Evolutionary conservation across 768 basidiomycete species (phyloP).

Genomic region (Leccinum rimulosum): DNA sequence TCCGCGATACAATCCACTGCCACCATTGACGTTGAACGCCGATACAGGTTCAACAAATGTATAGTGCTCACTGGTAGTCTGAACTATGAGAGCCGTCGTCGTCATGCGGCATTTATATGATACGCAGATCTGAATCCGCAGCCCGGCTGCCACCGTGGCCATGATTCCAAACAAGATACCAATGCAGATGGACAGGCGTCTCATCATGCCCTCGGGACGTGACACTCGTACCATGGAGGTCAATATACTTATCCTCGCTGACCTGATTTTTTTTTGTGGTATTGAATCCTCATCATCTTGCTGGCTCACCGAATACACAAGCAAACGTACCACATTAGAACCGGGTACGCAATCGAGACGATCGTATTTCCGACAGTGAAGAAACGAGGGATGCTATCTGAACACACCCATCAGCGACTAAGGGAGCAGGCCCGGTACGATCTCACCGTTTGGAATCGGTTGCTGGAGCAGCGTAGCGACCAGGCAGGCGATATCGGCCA

Average conservation of each 20-base stretch:
- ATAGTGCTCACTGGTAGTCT: slow-evolving; percentile 20
- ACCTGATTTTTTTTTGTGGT: slow-evolving; percentile 12
- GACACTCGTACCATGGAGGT: slow-evolving; percentile 22
- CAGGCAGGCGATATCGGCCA: slow-evolving; percentile 13
- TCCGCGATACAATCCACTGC: slow-evolving; percentile 24
- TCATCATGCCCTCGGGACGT: slow-evolving; percentile 13
- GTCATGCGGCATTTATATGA: slow-evolving; percentile 8
- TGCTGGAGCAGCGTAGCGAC: slow-evolving; percentile 4
- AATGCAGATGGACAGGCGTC: slow-evolving; percentile 1
- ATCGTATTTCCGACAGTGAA: slow-evolving; percentile 13
- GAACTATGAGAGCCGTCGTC: slow-evolving; percentile 7
- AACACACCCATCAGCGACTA: not conserved
- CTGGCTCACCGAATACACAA: not conserved
- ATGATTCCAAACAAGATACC: slow-evolving; percentile 18
- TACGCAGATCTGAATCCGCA: slow-evolving; percentile 14
- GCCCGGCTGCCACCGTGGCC: slow-evolving; percentile 3
- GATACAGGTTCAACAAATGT: not conserved
- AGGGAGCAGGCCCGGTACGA: not conserved
- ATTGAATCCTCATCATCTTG: not conserved
- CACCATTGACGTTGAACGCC: not conserved
- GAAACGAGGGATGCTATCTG: slow-evolving; percentile 5
- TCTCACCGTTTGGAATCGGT: slow-evolving; percentile 9
- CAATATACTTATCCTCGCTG: slow-evolving; percentile 25
- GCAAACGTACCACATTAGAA: slow-evolving; percentile 15
- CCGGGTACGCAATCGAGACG: slow-evolving; percentile 18